Conservation (phyloP, 345 rosid genomes). For the Raphanus sativus region DNA sequence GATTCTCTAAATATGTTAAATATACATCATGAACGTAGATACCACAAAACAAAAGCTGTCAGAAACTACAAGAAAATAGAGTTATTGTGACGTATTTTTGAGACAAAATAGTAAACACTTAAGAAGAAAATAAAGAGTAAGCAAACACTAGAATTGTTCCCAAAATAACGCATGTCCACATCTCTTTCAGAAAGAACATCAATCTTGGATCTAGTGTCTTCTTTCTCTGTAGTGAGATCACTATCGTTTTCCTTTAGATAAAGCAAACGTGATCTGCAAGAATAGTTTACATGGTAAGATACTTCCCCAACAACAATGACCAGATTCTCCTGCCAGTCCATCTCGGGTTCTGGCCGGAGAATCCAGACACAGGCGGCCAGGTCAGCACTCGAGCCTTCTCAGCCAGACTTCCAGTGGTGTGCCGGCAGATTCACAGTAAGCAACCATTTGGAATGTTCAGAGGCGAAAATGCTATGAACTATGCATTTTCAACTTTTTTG, state of each 20-base stretch:
- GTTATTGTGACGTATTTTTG: too few species aligned
- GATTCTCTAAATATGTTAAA: background rate
- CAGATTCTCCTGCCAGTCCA: slow-evolving; percentile 9
- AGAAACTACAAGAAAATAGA: too few species aligned
- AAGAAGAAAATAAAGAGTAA: background rate
- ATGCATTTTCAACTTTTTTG: slow-evolving; percentile 43
- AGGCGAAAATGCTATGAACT: slow-evolving; percentile 46
- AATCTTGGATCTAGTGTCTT: slow-evolving; percentile 17
- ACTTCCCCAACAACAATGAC: slow-evolving; percentile 22
- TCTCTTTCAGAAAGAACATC: background rate
- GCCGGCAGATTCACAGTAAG: slow-evolving; percentile 26
- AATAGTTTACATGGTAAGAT: slow-evolving; percentile 37
- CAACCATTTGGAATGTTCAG: slow-evolving; percentile 45
- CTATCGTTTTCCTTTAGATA: background rate
- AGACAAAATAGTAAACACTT: too few species aligned
- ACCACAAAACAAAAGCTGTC: too few species aligned
- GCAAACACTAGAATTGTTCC: slow-evolving; percentile 11
- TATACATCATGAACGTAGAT: background rate
- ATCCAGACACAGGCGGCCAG: background rate
- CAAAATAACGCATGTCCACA: slow-evolving; percentile 36
- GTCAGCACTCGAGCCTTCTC: slow-evolving; percentile 3
- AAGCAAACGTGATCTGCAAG: background rate
- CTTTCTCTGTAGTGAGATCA: background rate
- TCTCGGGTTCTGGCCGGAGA: slow-evolving; percentile 30
- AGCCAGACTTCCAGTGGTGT: slow-evolving; percentile 28